Conservation (phyloP, 768 basidiomycete species). For the Cystobasidium ongulense region DNA sequence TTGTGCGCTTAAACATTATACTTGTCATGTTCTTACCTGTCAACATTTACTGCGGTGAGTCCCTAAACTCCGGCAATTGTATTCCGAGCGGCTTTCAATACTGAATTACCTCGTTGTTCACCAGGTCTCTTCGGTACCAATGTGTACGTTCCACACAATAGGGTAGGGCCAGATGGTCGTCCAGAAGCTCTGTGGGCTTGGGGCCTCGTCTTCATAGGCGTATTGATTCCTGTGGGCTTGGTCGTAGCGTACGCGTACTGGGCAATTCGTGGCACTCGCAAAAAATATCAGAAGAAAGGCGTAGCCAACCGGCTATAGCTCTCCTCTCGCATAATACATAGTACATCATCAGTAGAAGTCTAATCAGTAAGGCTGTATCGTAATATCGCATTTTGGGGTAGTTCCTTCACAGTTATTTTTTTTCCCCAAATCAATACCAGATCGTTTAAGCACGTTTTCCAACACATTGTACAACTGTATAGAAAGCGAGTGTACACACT, state of each 20-base stretch:
- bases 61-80: background rate
- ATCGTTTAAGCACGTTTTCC: too few relatives aligned
- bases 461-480: too few relatives aligned
- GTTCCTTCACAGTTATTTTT: too few relatives aligned
- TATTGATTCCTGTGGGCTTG: background rate
- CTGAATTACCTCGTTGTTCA: background rate
- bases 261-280: constrained; percentile 10
- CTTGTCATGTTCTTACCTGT: constrained; percentile 61
- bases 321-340: background rate
- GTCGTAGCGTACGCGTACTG: constrained; percentile 10
- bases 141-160: constrained; percentile 57
- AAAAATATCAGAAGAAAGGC: constrained; percentile 3
- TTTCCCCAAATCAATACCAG: too few relatives aligned
- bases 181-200: constrained; percentile 47
- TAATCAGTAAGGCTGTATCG: too few relatives aligned
- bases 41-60: constrained; percentile 50
- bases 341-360: too few relatives aligned
- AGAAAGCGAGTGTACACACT: too few relatives aligned
- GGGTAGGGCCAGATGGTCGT: constrained; percentile 41
- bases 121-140: constrained; percentile 66
- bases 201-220: constrained; percentile 1
- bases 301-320: background rate
- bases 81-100: background rate
- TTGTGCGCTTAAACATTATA: constrained; percentile 61
- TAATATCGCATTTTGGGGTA: too few relatives aligned